These are phyloP conservation scores for Colletotrichum phormii DNA, from an alignment of 2,329 filamentous ascomycete species.

Conservation along the genomic window DNA sequence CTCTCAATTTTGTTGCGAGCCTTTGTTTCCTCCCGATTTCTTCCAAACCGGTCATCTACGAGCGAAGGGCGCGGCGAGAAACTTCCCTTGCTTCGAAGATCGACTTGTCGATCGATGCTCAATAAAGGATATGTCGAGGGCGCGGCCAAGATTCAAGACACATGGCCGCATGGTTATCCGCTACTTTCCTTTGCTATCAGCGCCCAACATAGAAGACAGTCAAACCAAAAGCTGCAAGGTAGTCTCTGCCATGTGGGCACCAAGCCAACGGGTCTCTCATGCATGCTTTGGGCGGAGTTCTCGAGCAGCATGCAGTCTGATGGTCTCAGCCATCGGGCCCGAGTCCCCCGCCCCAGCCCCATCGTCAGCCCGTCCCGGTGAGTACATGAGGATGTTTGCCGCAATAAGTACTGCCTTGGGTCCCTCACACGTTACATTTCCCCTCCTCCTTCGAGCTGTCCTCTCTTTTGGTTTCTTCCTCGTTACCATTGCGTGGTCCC, in stretches of 20 bases:
- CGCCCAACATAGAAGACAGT: background rate
- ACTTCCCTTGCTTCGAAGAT: background rate
- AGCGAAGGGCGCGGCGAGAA: background rate
- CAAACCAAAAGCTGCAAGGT: background rate
- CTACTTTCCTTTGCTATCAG: conserved; percentile 6
- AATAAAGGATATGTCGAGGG: background rate
- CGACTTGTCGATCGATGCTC: background rate
- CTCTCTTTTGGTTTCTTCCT: background rate
- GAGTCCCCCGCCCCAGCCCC: conserved; percentile 9
- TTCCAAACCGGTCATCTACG: background rate
- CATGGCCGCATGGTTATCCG: background rate
- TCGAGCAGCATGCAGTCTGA: conserved; percentile 1
- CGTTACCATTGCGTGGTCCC: background rate
- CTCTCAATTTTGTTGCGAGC: background rate
- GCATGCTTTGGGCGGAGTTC: background rate
- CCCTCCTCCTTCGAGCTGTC: background rate
- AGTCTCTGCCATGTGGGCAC: background rate
- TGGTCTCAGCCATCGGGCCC: conserved; percentile 23
- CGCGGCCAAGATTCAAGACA: background rate
- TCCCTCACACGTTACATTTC: background rate
- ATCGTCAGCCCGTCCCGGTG: conserved; percentile 11
- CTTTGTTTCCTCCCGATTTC: background rate
- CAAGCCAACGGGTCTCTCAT: background rate
- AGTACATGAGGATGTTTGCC: background rate
- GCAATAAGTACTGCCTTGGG: conserved; percentile 23